Conservation (phyloP, 176 grass and related monocot genomes). For the Carex pumila region DNA sequence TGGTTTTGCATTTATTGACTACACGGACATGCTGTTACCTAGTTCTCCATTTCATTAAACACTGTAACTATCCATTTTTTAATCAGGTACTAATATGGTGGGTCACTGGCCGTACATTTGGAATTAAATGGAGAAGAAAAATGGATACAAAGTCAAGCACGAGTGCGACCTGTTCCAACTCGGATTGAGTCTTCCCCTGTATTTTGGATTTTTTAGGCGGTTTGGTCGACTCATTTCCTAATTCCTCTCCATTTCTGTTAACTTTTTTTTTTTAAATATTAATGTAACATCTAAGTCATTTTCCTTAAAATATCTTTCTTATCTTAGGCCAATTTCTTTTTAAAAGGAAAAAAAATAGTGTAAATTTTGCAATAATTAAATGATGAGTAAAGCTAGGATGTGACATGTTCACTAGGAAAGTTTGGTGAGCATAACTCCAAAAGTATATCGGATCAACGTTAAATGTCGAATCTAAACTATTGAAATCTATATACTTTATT, state of each 20-base stretch:
- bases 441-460: too few species aligned
- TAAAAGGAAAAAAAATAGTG: too few species aligned
- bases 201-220: not conserved
- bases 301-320: not conserved
- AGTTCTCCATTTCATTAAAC: not conserved
- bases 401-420: too few species aligned
- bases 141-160: not conserved
- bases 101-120: not conserved
- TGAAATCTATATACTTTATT: too few species aligned
- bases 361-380: too few species aligned
- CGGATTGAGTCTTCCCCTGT: not conserved
- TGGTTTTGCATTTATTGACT: slow-evolving; percentile 7
- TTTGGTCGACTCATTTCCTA: not conserved
- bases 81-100: not conserved
- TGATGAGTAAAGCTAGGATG: too few species aligned
- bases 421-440: too few species aligned
- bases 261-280: not conserved
- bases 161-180: not conserved
- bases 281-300: not conserved
- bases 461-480: too few species aligned
- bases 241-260: not conserved
- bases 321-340: too few species aligned
- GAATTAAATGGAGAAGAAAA: not conserved
- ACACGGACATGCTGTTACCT: not conserved
- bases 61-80: not conserved